Evolutionary conservation across 805 yeast species (phyloP).

Genomic region (Metschnikowia gelsemii): DNA sequence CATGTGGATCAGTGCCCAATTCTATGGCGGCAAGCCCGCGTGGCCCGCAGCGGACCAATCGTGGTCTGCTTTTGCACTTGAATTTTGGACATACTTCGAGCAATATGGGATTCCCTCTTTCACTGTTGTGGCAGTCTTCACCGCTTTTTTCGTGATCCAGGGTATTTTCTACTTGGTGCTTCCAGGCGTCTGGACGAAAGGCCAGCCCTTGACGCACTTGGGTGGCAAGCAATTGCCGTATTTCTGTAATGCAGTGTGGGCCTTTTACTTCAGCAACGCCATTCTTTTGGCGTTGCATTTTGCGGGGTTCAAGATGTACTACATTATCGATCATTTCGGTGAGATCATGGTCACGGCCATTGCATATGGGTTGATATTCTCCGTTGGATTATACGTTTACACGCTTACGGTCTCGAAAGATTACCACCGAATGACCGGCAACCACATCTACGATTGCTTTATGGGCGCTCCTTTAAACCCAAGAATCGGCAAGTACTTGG

Average conservation of each 20-base stretch:
- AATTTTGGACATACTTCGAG: constrained; percentile 40
- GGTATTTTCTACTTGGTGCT: constrained; percentile 71
- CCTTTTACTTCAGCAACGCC: constrained; percentile 69
- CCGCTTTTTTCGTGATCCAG: constrained; percentile 68
- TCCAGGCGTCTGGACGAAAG: constrained; percentile 95
- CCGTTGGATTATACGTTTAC: constrained; percentile 68
- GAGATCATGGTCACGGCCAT: constrained; percentile 93
- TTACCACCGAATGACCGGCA: constrained; percentile 90
- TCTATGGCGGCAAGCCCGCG: constrained; percentile 73
- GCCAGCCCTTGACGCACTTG: constrained; percentile 85
- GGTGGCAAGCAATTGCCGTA: constrained; percentile 81
- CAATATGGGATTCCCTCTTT: constrained; percentile 58
- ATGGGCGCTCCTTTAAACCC: constrained; percentile 99
- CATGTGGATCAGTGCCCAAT: constrained; percentile 89
- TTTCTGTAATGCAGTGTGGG: constrained; percentile 87
- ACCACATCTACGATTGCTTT: constrained; percentile 84
- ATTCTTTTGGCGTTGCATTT: constrained; percentile 64
- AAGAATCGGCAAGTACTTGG: constrained; percentile 80
- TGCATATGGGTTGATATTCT: constrained; percentile 66
- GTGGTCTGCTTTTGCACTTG: constrained; percentile 47
- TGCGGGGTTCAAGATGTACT: constrained; percentile 73
- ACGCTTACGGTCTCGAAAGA: constrained; percentile 66
- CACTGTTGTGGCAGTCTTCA: constrained; percentile 68
- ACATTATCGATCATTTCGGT: constrained; percentile 79
- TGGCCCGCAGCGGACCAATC: constrained; percentile 59